Percentiles rank a stretch among this genome's conserved stretches.
phyloP scores from a whole-genome alignment of 306 rosid species.

The Datisca glomerata region DNA sequence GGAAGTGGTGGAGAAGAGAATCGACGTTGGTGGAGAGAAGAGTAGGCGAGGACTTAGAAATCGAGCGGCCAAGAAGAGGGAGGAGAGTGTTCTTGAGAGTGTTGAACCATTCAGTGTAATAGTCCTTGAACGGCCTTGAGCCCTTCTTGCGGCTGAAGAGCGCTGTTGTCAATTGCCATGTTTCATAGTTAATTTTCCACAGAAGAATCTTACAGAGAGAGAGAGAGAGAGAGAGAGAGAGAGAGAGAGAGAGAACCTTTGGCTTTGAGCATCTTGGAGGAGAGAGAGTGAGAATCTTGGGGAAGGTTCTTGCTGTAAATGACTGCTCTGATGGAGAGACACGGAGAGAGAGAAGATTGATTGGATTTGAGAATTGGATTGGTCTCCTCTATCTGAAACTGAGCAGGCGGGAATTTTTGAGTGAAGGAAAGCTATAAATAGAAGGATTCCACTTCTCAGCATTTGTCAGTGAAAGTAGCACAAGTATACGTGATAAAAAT shows the following conservation, averaged over 20 bases:
- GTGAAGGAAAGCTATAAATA: too few relatives aligned
- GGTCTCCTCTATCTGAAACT: too few relatives aligned
- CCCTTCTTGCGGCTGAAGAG: slow-evolving; percentile 17
- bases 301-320: slow-evolving; percentile 3
- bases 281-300: neutral
- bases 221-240: neutral
- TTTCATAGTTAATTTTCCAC: neutral
- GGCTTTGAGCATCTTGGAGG: slow-evolving; percentile 15
- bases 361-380: too few relatives aligned
- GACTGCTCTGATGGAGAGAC: too few relatives aligned
- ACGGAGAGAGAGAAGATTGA: too few relatives aligned
- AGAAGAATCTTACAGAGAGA: neutral
- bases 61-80: slow-evolving; percentile 22
- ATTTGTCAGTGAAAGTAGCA: too few relatives aligned
- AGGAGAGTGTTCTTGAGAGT: slow-evolving; percentile 25
- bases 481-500: too few relatives aligned
- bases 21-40: slow-evolving; percentile 30
- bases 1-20: slow-evolving; percentile 55
- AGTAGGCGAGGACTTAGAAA: slow-evolving; percentile 18
- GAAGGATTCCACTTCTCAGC: too few relatives aligned
- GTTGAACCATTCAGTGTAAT: slow-evolving; percentile 23
- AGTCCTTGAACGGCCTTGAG: slow-evolving; percentile 22
- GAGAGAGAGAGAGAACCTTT: neutral
- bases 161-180: neutral
- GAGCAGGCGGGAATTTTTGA: too few relatives aligned